Evolutionary conservation across 352 stramenopile species (phyloP), one percentile per base, ranked within the genome.

Genomic region (Hyaloperonospora arabidopsidis): DNA sequence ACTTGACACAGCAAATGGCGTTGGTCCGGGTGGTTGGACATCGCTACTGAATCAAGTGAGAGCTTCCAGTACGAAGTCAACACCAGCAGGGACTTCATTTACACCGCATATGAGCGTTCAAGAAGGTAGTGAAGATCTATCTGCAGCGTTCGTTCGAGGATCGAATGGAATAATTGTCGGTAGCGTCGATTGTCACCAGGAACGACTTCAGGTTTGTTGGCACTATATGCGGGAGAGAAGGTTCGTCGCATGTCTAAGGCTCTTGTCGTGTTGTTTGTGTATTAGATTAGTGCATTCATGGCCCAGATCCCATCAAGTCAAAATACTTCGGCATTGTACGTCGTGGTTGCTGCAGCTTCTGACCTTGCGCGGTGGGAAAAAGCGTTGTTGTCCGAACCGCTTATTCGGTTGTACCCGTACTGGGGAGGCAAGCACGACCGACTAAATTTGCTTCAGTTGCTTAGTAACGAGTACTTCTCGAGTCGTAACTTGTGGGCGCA

Each of bases 371-470:
- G 38, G 45, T 87, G 77, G 77, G 54, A 79, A 50, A 59, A 57
- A 5, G 59, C 53, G 10, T 40, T 87, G 17, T 55, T 45, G 6
- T 59, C 61, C 11, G 46, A 52, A 8, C 43, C 69, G 21, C 45
- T 57, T 22, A 47, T 81, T 23, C 49, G 63, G 4, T 49, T 79
- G 14, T 74, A 81, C 59, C 63, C 74, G 14, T 88, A 80, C 49
- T 88, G 76, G 74, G 78, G 76, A 35, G 59, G 61, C 22, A 58
- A 57, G 22, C 41, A 58, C 34, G 73, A 86, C 45, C 73, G 76
- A 0, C 45, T 61, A 50, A 62, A 68, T 14, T 35, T 79, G 0
- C 59, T 79, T n/a, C 45, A 65, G 25, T 52, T 68, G 25, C 51
- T 84, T 41, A 67, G 52, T 45, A 67, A 72, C 28, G 60, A 69